A percentile compares a stretch with the other conserved stretches of the same genome.
Evolutionary conservation across 108 stramenopile species (phyloP).

Genomic region (Skeletonema menzelii): DNA sequence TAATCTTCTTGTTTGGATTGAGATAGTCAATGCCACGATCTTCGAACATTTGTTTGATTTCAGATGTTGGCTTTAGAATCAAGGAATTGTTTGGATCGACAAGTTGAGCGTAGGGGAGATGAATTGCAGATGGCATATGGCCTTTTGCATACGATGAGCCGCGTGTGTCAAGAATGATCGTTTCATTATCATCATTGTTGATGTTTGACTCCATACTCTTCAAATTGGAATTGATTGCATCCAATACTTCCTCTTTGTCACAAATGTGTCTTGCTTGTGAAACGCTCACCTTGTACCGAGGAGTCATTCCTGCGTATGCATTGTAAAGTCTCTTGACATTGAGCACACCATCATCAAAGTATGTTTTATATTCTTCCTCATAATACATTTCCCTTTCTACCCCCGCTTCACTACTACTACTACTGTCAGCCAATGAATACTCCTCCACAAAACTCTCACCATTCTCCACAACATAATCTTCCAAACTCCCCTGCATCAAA

Average conservation of each 20-base stretch:
- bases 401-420: conserved; percentile 2
- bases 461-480: conserved; percentile 63
- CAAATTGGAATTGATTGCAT: conserved; percentile 34
- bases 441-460: conserved; percentile 54
- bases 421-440: conserved; percentile 2
- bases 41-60: conserved; percentile 47
- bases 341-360: conserved; percentile 33
- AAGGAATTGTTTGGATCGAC: conserved; percentile 49
- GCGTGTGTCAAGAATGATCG: conserved; percentile 70
- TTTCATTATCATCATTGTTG: conserved; percentile 5
- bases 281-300: conserved; percentile 51
- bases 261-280: conserved; percentile 39
- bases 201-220: neutral
- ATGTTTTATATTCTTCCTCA: conserved; percentile 9
- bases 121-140: conserved; percentile 76
- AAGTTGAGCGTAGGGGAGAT: conserved; percentile 62
- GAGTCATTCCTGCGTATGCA: conserved; percentile 36
- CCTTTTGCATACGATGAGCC: conserved; percentile 60
- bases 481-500: conserved; percentile 70
- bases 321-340: conserved; percentile 25
- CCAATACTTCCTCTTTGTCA: conserved; percentile 33
- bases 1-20: conserved; percentile 39
- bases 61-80: conserved; percentile 53
- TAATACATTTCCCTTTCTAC: conserved; percentile 13
- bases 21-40: conserved; percentile 53